Base-by-base conservation (phyloP, 371 early-diverging fungal species). In the Actinomucor elegans region DNA sequence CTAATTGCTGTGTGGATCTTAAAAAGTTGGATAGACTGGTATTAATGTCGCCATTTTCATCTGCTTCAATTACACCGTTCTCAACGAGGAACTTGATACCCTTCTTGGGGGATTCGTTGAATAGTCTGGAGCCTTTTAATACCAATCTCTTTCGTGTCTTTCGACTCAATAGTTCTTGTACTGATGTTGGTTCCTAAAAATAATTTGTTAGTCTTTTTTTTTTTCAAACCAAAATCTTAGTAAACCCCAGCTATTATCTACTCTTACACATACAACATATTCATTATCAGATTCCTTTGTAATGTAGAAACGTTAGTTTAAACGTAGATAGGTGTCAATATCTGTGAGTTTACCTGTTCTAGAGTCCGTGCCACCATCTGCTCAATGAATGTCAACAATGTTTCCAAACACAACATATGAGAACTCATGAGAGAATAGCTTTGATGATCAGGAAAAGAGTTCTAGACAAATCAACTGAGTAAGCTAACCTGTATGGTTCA, bases 81-180 rank as follows among this genome's bases (percentile, higher is more conserved):
- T 75, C 86, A 67, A 55, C 27, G 20, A 90, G 55, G 56, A 85
- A 94, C 14, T 75, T 60, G 26, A 95, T 86, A 0, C 95, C 95
- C 15, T 89, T 85, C 64, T 91, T 92, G 4, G 94, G 89, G 40
- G 81, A 86, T 60, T 85, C 81, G 67, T 96, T 96, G 67, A 97
- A 96, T 36, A 83, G 69, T 17, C 79, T 71, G 1, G 94, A 88
- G 3, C 94, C 94, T 52, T 87, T 79, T 43, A 84, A 67, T 60
- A 97, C 72, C 3, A 91, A 59, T 23, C 85, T 79, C 67, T 94
- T 94, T 57, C 79, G 55, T 61, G 73, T 59, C 34, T 76, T 77
- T 11, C 66, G 52, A 31, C 66, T 65, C 20, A 68, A 14, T 28
- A 79, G 53, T 11, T 73, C 71, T 18, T 66, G 50, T 2, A 72